Evolutionary conservation across 139 green algal species (phyloP), one percentile per base, ranked within the genome.

Genomic region (Chlorella sorokiniana): DNA sequence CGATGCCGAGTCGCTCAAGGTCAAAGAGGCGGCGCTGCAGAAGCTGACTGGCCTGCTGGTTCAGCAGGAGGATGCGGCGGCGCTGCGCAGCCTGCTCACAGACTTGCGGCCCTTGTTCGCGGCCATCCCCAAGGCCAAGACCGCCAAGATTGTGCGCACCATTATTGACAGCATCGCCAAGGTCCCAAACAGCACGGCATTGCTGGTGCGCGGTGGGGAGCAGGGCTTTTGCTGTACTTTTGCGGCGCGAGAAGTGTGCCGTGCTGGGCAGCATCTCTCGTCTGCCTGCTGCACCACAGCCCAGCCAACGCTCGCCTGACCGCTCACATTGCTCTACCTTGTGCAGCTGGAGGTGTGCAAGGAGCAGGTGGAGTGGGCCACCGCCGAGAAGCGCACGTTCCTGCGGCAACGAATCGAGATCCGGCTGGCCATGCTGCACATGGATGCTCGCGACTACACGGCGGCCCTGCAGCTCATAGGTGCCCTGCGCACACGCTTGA

Each of bases 61-160:
- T 0, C 91, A 94, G 83, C 76, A 91, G 63, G 59, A 88, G 4
- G 92, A 98, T 61, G 93, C 93, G 1, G 40, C 87, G 31, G 89
- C 85, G 3, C 84, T 99, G 31, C 83, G 78, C 44, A 64, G 86
- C 33, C 90, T 99, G 48, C 89, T 99, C 14, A 87, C 88, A 4
- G 92, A 98, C 29, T 85, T 99, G 52, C 87, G 95, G 48, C 87
- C 89, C 3, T 92, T 97, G 62, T 99, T 99, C 78, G 84, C 51
- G 20, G 69, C 82, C 33, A 94, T 99, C 38, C 94, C 97, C 29
- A 99, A 99, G 80, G 97, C 97, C 31, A 99, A 99, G 86, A 99
- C 97, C 4, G 97, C 97, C 44, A 99, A 99, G 89, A 93, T 99
- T 29, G 96, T 99, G 22, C 86, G 97, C 22, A 94, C 75, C 5